phyloP scores from a whole-genome alignment of 108 stramenopile species.

The Stephanodiscus triporus region DNA sequence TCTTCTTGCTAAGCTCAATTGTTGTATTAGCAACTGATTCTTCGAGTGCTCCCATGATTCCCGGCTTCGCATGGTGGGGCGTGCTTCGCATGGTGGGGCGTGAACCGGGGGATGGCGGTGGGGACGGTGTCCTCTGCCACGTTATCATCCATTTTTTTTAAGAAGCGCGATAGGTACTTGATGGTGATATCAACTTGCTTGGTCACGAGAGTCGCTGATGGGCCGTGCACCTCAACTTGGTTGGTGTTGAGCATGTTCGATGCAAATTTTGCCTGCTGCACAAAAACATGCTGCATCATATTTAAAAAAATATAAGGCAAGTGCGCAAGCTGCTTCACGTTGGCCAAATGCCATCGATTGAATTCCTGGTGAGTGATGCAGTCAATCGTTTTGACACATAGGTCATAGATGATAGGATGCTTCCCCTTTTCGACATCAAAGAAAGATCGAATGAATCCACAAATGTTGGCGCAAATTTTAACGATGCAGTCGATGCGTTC shows the following conservation, averaged over 20 bases:
- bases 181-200: background rate
- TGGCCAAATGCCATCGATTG: background rate
- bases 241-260: background rate
- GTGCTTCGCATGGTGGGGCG: no score
- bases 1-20: no score
- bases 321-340: background rate
- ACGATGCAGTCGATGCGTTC: background rate
- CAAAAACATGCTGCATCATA: constrained; percentile 6
- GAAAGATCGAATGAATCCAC: background rate
- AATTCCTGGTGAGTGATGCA: background rate
- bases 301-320: background rate
- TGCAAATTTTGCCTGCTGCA: background rate
- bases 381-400: background rate
- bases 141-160: background rate
- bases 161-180: background rate
- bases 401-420: no score
- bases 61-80: no score
- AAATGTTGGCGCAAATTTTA: background rate
- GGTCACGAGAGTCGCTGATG: background rate
- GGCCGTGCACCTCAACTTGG: background rate
- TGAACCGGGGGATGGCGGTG: background rate
- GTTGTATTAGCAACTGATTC: no score
- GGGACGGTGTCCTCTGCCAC: background rate
- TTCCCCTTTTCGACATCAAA: background rate
- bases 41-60: no score